Evolutionary conservation across 352 stramenopile genomes (phyloP), one percentile per base, ranked within the genome.

Genomic region (Phytophthora meadii): DNA sequence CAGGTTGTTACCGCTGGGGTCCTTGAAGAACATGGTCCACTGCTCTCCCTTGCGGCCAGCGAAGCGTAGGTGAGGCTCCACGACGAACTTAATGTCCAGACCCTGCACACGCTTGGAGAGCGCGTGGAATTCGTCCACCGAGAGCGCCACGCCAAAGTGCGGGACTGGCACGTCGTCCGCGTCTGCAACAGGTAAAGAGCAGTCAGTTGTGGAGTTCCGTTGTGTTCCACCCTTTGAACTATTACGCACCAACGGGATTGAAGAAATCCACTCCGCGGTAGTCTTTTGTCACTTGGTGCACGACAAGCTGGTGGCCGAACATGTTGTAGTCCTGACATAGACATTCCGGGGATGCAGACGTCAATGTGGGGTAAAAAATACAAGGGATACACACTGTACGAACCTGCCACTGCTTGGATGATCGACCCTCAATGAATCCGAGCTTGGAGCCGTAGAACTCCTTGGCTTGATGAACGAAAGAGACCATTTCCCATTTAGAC

Each of bases 1-100:
- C 8, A 99, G 85, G 77, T 98, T 99, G 76, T 99, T 99, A 56
- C 93, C 94, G 60, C 84, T 97, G 12, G 96, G 96, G 67, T 98
- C 93, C 71, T 99, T 99, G 81, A 99, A 99, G 77, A 99, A 99
- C 97, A 99, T 99, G 34, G 97, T 99, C 90, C 90, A 99, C 70
- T 99, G 97, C 72, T 99, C 98, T 7, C 97, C 97, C 53, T 97
- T 97, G 61, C 87, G 81, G 22, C 93, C 96, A 41, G 92, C 52
- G 65, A 99, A 99, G 59, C 97, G 83, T 39, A 98, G 72, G 69
- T 98, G 95, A 15, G 97, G 97, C 68, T 98, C 82, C 46, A 99
- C 97, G 57, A 99, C 96, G 70, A 99, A 99, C 39, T 95, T 68
- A 19, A 99, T 84, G 27, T 77, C 78, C 6, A 88, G 68, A 4